Evolutionary conservation across 2,329 filamentous ascomycete genomes (phyloP).

Genomic region (Aspergillus arachidicola): DNA sequence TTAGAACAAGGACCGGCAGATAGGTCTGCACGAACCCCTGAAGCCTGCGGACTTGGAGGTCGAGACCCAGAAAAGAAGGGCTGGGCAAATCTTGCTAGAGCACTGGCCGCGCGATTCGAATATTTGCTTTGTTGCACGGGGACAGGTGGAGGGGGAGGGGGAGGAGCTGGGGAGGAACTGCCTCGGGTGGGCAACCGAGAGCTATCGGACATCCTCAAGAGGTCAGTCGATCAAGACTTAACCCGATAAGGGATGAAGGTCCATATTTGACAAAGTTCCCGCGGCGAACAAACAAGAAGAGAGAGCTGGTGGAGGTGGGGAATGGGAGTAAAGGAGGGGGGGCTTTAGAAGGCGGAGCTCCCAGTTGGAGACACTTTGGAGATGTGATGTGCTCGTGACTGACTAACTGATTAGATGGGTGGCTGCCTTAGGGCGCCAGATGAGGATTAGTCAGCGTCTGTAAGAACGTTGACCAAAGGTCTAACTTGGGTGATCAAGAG

Average conservation of each 20-base stretch:
- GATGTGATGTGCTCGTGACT: constrained; percentile 1
- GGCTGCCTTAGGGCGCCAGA: background rate
- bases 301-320: background rate
- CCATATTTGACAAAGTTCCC: constrained; percentile 16
- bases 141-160: constrained; percentile 40
- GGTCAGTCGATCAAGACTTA: constrained; percentile 21
- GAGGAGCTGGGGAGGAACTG: constrained; percentile 33
- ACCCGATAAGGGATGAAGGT: constrained; percentile 22
- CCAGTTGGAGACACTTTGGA: background rate
- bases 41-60: constrained; percentile 55
- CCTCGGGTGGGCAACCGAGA: constrained; percentile 28
- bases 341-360: constrained; percentile 1
- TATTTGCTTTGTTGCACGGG: constrained; percentile 41
- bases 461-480: background rate
- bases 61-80: constrained; percentile 58
- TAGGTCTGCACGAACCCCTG: constrained; percentile 33
- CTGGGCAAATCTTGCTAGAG: constrained; percentile 56
- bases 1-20: constrained; percentile 34
- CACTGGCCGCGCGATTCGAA: constrained; percentile 48
- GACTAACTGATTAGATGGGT: background rate
- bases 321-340: background rate
- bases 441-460: constrained; percentile 3
- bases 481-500: background rate
- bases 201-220: constrained; percentile 33
- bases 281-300: constrained; percentile 8